Base-by-base conservation (phyloP, 2,329 filamentous ascomycete genomes). In the Aspergillus fischeri region DNA sequence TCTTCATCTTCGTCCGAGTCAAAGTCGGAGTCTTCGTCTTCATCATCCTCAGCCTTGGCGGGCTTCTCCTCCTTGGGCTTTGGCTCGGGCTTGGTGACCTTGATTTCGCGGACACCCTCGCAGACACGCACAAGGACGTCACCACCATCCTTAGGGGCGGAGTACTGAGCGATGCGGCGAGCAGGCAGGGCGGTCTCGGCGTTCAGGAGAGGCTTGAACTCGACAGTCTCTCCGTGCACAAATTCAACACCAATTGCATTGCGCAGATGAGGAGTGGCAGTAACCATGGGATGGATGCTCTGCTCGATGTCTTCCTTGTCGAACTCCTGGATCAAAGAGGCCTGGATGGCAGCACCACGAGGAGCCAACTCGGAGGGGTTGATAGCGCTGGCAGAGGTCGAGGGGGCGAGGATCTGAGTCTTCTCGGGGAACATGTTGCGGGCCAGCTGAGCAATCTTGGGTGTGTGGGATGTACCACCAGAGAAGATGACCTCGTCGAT, bases 271-370 rank as follows among this genome's bases (percentile, higher is more conserved):
- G 92, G 91, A 53, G 95, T 92, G 17, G 92, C 93, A 35, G 93
- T 97, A 63, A 99, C 92, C 72, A 92, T 91, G 53, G 94, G 88
- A 81, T 99, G 93, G 50, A 92, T 96, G 61, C 91, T 96, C 82
- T 97, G 92, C 73, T 95, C 90, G 66, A 99, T 95, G 72, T 97
- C 93, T 64, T 91, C 87, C 65, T 86, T 83, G 68, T 99, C 94
- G 76, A 96, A 99, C 76, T 96, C 93, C 75, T 92, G 87, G 74
- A 99, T 91, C 62, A 99, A 81, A 59, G 88, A 95, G 41, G 94
- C 94, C 79, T 99, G 94, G 67, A 99, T 91, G 32, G 94, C 93
- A 60, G 94, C 94, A 71, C 94, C 94, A 63, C 94, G 87, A 61
- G 90, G 89, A 68, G 88, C 82, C 55, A 97, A 83, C 79, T 97